Evolutionary conservation across 108 stramenopile species (phyloP), one percentile per base, ranked within the genome.

Genomic region (Bacterosira constricta): DNA sequence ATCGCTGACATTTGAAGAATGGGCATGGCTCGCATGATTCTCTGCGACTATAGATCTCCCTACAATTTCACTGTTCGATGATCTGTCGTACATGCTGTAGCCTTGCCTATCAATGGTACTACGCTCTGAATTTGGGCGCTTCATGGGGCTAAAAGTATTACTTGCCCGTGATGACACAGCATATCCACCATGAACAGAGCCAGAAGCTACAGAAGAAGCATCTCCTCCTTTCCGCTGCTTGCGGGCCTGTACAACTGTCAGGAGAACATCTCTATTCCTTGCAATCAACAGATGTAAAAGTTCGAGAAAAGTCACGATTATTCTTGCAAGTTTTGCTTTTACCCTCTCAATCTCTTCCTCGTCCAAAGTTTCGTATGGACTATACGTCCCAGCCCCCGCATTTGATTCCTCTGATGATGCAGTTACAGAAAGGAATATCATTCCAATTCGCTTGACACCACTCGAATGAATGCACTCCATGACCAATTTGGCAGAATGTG

Each of bases 381-480:
- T 64, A 51, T 74, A 77, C 25, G 81, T 59, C 20, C 74, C 58
- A 44, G 63, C 41, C 6, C 68, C 73, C 42, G 81, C 86, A 32
- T 59, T 70, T 44, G 77, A 66, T 12, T 86, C 85, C 13, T 85
- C 84, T 15, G 47, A n/a, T 30, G 29, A 15, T 13, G 30, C 29
- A 26, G 17, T 29, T 35, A 79, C 81, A n/a, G 73, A 62, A 20
- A 92, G 82, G 8, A 95, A 76, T 2, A 79, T 65, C 17, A 82
- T 52, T 18, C 91, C 94, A 32, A 95, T 90, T 66, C 90, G 91
- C 64, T 90, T 95, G 9, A 96, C 88, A 34, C 90, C 80, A 66
- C 92, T 92, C 21, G 81, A 80, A 73, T 93, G 92, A 52, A 96
- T 87, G 34, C 90, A 88, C 51, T 96, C 95, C 21, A 86, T 83